Evolutionary conservation across 129 eudicot genomes (phyloP).

Genomic region (Gnaphalium uliginosum): DNA sequence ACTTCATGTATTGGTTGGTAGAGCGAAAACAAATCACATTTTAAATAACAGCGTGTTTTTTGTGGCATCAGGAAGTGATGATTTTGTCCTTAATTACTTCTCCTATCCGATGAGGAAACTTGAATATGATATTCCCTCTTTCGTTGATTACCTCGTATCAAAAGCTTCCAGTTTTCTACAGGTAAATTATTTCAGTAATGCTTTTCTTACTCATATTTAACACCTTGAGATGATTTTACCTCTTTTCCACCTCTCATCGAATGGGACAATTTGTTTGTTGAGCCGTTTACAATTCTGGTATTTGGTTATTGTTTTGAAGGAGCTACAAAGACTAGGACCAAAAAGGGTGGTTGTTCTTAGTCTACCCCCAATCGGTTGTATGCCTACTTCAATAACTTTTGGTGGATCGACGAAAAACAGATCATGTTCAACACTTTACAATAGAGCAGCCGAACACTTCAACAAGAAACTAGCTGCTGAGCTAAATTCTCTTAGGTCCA

Average conservation of each 20-base stretch:
- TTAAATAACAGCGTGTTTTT: conserved; percentile 44
- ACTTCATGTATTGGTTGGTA: conserved; percentile 52
- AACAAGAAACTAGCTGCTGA: conserved; percentile 32
- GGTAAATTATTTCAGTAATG: conserved; percentile 40
- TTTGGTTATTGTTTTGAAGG: conserved; percentile 21
- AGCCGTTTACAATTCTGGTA: background rate
- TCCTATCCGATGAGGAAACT: conserved; percentile 41
- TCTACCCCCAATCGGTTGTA: conserved; percentile 50
- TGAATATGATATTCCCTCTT: conserved; percentile 45
- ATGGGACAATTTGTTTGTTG: background rate
- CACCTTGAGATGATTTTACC: too few relatives aligned
- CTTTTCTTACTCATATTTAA: background rate
- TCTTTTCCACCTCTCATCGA: background rate
- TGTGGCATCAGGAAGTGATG: conserved; percentile 64
- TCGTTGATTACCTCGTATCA: conserved; percentile 41
- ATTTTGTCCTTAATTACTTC: conserved; percentile 64
- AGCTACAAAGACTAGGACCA: conserved; percentile 39
- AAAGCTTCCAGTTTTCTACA: conserved; percentile 54
- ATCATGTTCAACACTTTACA: conserved; percentile 29
- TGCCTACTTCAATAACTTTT: conserved; percentile 41
- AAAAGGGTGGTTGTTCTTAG: conserved; percentile 34
- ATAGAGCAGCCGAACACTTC: conserved; percentile 25
- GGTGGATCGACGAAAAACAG: conserved; percentile 26
- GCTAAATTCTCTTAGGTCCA: conserved; percentile 30
- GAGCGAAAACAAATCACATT: conserved; percentile 34